Evolutionary conservation across 2,329 filamentous ascomycete genomes (phyloP).

Genomic region (Fusarium mexicanum): DNA sequence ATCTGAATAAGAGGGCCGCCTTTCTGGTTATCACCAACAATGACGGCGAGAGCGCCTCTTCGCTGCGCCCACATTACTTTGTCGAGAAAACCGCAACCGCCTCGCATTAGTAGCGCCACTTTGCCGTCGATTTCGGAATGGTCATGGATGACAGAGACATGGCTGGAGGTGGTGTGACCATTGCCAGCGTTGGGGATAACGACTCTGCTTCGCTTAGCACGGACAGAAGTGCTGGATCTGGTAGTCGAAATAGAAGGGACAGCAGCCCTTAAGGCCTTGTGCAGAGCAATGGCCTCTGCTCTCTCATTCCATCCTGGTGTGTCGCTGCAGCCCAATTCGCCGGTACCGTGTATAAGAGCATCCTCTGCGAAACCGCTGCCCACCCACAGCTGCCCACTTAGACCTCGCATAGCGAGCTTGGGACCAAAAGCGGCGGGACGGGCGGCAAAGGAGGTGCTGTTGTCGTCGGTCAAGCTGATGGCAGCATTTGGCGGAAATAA

Average conservation of each 20-base stretch:
- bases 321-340: slow-evolving; percentile 94
- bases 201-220: slow-evolving; percentile 45
- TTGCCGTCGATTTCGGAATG: slow-evolving; percentile 93
- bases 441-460: slow-evolving; percentile 95
- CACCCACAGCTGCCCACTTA: slow-evolving; percentile 93
- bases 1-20: slow-evolving; percentile 93
- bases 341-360: slow-evolving; percentile 69
- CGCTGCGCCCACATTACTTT: slow-evolving; percentile 98
- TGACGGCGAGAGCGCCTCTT: slow-evolving; percentile 86
- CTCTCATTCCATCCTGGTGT: slow-evolving; percentile 85
- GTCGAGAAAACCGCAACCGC: slow-evolving; percentile 94
- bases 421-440: slow-evolving; percentile 94
- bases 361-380: slow-evolving; percentile 92
- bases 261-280: slow-evolving; percentile 50
- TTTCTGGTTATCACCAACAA: slow-evolving; percentile 92
- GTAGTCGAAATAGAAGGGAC: slow-evolving; percentile 34
- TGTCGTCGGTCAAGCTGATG: slow-evolving; percentile 96
- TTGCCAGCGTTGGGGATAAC: slow-evolving; percentile 46
- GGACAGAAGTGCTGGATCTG: slow-evolving; percentile 30
- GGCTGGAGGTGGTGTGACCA: slow-evolving; percentile 55
- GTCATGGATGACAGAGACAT: slow-evolving; percentile 92
- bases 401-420: slow-evolving; percentile 74
- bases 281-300: slow-evolving; percentile 57
- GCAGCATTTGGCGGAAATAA: slow-evolving; percentile 95
- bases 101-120: slow-evolving; percentile 88